phyloP scores from a whole-genome alignment of 2,329 filamentous ascomycete genomes.

The Pezicula rhizophila region DNA sequence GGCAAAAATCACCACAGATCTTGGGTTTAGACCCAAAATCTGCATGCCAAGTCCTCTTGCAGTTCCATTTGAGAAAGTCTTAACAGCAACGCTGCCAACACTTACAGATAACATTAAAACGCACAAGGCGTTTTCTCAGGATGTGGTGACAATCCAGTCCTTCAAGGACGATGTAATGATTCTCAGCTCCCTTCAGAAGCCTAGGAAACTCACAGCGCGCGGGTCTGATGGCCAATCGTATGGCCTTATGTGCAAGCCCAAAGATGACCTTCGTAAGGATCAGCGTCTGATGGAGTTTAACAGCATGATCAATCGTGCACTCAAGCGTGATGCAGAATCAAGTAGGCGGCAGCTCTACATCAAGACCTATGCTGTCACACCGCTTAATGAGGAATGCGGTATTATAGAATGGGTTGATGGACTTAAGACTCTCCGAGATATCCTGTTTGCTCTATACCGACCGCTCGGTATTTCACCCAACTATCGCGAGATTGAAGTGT shows the following conservation, averaged over 20 bases:
- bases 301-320: constrained; percentile 88
- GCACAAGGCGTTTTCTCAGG: constrained; percentile 81
- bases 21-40: constrained; percentile 77
- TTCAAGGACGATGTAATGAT: constrained; percentile 88
- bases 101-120: constrained; percentile 65
- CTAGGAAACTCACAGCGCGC: constrained; percentile 79
- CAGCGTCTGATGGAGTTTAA: constrained; percentile 99
- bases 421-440: constrained; percentile 87
- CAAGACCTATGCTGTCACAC: constrained; percentile 94
- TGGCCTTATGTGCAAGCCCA: constrained; percentile 91
- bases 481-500: constrained; percentile 58
- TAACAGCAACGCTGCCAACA: constrained; percentile 76
- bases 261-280: constrained; percentile 95
- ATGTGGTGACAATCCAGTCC: constrained; percentile 73
- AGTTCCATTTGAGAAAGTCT: constrained; percentile 78
- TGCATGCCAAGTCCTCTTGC: constrained; percentile 78
- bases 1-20: constrained; percentile 70
- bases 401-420: constrained; percentile 99
- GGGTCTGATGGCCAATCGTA: constrained; percentile 87
- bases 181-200: constrained; percentile 84
- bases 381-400: constrained; percentile 94
- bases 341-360: constrained; percentile 90
- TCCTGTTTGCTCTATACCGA: constrained; percentile 73
- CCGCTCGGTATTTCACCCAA: constrained; percentile 65
- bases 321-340: constrained; percentile 87